Evolutionary conservation across 2,329 filamentous ascomycete genomes (phyloP).

Genomic region (Cryphonectria carpinicola): DNA sequence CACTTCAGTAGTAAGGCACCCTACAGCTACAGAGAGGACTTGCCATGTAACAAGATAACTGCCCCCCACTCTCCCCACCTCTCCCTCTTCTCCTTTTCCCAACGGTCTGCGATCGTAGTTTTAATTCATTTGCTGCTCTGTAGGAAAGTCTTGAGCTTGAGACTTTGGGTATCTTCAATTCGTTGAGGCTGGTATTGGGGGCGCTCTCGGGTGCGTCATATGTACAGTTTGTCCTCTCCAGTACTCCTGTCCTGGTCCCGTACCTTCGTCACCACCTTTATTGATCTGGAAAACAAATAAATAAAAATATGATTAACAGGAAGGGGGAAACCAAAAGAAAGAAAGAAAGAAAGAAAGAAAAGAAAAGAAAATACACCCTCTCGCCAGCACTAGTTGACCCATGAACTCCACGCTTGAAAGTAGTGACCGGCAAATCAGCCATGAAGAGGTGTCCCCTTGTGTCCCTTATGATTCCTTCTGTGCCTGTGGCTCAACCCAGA

Average conservation of each 20-base stretch:
- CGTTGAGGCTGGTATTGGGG: not conserved
- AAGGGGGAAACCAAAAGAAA: not conserved
- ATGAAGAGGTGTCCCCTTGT: not conserved
- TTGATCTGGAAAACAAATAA: not conserved
- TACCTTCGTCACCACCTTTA: no score
- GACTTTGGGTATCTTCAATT: not conserved
- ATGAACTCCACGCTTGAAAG: slow-evolving; percentile 24
- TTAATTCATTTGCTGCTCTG: not conserved
- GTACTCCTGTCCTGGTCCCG: no score
- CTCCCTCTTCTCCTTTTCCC: not conserved
- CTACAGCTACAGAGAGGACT: no score
- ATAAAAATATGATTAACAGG: not conserved
- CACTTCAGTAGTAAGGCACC: no score
- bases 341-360: not conserved
- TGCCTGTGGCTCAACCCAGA: not conserved
- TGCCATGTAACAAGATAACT: no score
- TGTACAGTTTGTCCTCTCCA: not conserved
- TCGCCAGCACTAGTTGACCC: slow-evolving; percentile 5
- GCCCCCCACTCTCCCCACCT: no score
- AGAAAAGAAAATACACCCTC: not conserved
- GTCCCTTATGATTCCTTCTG: not conserved
- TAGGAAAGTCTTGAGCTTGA: not conserved
- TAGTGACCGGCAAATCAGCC: not conserved
- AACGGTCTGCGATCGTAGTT: not conserved
- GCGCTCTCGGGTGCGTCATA: not conserved